Evolutionary conservation across 2,329 filamentous ascomycete species (phyloP).

Genomic region (Clarireedia homoeocarpa): DNA sequence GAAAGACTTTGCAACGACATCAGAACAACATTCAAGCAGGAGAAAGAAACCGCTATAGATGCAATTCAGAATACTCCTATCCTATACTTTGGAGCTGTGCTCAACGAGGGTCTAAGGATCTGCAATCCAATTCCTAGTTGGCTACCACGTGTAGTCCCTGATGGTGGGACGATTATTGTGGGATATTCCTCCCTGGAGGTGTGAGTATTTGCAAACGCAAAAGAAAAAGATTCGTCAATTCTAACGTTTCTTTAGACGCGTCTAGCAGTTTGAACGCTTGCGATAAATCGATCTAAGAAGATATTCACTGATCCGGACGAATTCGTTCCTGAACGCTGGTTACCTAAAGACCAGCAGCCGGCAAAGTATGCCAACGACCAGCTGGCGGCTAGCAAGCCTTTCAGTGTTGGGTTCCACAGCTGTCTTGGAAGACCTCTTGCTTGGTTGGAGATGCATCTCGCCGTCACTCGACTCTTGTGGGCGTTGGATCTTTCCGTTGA

Average conservation of each 20-base stretch:
- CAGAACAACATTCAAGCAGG: conserved; percentile 29
- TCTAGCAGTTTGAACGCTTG: neutral
- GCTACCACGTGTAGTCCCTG: conserved; percentile 1
- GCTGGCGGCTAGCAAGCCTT: conserved; percentile 3
- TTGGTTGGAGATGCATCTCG: neutral
- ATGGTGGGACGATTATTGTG: neutral
- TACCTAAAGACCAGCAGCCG: conserved; percentile 8
- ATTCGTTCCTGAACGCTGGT: conserved; percentile 28
- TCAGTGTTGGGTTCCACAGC: conserved; percentile 5
- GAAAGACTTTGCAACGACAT: conserved; percentile 33
- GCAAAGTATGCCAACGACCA: conserved; percentile 1
- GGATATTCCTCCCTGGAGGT: conserved; percentile 5
- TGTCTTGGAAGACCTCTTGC: conserved; percentile 9
- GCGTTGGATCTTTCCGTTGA: neutral
- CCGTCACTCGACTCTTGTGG: neutral
- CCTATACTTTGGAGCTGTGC: neutral
- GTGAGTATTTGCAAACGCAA: neutral
- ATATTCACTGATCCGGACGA: conserved; percentile 9
- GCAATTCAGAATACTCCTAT: conserved; percentile 10
- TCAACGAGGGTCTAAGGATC: conserved; percentile 2
- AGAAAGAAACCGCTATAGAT: conserved; percentile 32
- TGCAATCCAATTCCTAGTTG: neutral
- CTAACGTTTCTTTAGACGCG: conserved; percentile 6
- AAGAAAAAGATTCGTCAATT: neutral
- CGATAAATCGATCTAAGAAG: neutral